Conservation (phyloP, 2,329 filamentous ascomycete genomes). For the Colletotrichum orbiculare region DNA sequence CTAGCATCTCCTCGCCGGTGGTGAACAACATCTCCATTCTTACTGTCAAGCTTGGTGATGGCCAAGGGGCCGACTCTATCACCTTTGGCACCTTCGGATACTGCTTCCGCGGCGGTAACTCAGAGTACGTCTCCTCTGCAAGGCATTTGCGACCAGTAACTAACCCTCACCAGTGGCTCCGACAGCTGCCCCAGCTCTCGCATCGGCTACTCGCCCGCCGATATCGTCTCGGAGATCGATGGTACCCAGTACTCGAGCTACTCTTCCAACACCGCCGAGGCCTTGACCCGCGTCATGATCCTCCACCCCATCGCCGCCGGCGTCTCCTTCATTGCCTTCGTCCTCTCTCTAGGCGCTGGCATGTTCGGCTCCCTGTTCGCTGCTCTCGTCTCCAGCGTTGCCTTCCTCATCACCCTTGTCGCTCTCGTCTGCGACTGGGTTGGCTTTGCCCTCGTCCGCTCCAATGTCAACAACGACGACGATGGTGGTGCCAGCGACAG, state of each 20-base stretch:
- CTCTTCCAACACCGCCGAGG: constrained; percentile 56
- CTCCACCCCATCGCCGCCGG: constrained; percentile 71
- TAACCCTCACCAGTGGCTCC: constrained; percentile 41
- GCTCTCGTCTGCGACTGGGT: constrained; percentile 68
- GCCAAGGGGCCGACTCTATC: constrained; percentile 49
- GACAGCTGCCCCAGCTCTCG: constrained; percentile 59
- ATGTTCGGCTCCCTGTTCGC: constrained; percentile 64
- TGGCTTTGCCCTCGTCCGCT: constrained; percentile 63
- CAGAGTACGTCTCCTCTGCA: constrained; percentile 38
- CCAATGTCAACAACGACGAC: constrained; percentile 60
- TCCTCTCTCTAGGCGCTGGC: constrained; percentile 64
- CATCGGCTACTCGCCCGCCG: constrained; percentile 67
- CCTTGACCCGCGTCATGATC: constrained; percentile 68
- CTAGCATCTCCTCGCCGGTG: constrained; percentile 69
- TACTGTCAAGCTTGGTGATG: constrained; percentile 59
- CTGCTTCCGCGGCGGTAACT: constrained; percentile 51
- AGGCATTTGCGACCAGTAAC: background rate
- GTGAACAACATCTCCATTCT: constrained; percentile 65
- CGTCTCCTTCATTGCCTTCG: constrained; percentile 68
- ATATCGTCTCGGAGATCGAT: constrained; percentile 53
- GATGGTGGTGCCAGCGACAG: constrained; percentile 46
- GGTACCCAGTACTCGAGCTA: constrained; percentile 54
- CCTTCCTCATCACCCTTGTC: constrained; percentile 60
- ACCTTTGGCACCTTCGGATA: constrained; percentile 72
- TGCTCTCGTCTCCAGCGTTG: constrained; percentile 58